Evolutionary conservation across 257 asterid species (phyloP).

Genomic region (Scutellaria baicalensis): DNA sequence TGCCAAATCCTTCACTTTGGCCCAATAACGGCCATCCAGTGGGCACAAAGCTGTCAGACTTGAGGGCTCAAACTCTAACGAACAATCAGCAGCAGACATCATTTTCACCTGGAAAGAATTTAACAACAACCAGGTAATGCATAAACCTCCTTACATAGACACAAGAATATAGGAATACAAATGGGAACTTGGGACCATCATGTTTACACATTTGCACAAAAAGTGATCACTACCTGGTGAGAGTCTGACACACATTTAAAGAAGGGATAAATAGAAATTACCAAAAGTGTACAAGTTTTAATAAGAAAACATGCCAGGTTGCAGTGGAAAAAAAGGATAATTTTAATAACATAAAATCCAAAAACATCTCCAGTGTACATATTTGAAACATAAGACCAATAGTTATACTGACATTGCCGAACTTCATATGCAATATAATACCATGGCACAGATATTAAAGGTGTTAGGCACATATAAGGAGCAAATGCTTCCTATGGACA

Average conservation of each 20-base stretch:
- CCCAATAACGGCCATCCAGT: slow-evolving; percentile 92
- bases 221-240: background rate
- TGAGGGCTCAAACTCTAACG: slow-evolving; percentile 15
- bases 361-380: too few species aligned
- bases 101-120: slow-evolving; percentile 1
- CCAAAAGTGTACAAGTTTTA: too few species aligned
- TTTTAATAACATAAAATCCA: too few species aligned
- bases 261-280: too few species aligned
- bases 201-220: background rate
- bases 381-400: too few species aligned
- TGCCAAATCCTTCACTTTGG: slow-evolving; percentile 75
- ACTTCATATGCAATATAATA: too few species aligned
- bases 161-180: background rate
- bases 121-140: background rate
- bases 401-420: too few species aligned
- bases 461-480: too few species aligned
- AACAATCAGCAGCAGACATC: background rate
- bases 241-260: background rate
- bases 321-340: too few species aligned
- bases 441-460: too few species aligned
- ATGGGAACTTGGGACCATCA: background rate
- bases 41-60: slow-evolving; percentile 39
- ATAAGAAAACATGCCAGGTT: too few species aligned
- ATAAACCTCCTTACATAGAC: background rate
- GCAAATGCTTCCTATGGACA: too few species aligned